Evolutionary conservation across 2,329 filamentous ascomycete genomes (phyloP).

Genomic region (Penicillium sp.): DNA sequence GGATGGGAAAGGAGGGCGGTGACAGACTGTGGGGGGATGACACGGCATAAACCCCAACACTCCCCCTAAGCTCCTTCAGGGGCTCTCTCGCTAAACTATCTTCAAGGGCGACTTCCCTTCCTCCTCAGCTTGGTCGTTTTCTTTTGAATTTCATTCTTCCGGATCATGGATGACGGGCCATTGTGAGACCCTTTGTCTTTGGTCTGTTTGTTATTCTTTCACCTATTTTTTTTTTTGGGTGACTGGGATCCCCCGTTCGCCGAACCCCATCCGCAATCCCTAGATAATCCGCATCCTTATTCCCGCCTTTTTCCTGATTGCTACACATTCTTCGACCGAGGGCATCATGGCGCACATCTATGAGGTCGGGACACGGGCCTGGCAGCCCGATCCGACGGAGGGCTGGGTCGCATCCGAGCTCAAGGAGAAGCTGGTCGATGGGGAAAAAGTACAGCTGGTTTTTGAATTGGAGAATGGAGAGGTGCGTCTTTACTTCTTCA

Average conservation of each 20-base stretch:
- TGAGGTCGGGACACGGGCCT: constrained; percentile 93
- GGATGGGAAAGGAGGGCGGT: constrained; percentile 23
- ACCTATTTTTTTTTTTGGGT: constrained; percentile 8
- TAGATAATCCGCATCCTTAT: constrained; percentile 5
- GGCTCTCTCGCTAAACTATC: constrained; percentile 27
- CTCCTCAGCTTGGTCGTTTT: constrained; percentile 3
- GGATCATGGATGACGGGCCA: constrained; percentile 24
- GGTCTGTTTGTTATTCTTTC: constrained; percentile 18
- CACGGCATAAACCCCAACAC: constrained; percentile 19
- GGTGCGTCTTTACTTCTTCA: constrained; percentile 47
- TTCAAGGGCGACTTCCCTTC: constrained; percentile 18
- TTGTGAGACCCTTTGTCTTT: constrained; percentile 23
- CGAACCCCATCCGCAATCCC: constrained; percentile 5
- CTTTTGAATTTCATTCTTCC: constrained; percentile 19
- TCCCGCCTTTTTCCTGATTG: constrained; percentile 9
- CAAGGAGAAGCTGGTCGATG: constrained; percentile 73
- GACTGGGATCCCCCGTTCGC: constrained; percentile 4
- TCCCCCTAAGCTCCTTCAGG: constrained; percentile 25
- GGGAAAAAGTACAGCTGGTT: constrained; percentile 77
- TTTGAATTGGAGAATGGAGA: constrained; percentile 91
- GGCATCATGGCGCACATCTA: constrained; percentile 78
- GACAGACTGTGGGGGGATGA: constrained; percentile 24
- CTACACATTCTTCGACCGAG: constrained; percentile 1
- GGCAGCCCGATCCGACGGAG: constrained; percentile 93
- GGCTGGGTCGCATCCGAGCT: constrained; percentile 98